Evolutionary conservation across 345 rosid species (phyloP).

Genomic region (Gossypium arboreum): DNA sequence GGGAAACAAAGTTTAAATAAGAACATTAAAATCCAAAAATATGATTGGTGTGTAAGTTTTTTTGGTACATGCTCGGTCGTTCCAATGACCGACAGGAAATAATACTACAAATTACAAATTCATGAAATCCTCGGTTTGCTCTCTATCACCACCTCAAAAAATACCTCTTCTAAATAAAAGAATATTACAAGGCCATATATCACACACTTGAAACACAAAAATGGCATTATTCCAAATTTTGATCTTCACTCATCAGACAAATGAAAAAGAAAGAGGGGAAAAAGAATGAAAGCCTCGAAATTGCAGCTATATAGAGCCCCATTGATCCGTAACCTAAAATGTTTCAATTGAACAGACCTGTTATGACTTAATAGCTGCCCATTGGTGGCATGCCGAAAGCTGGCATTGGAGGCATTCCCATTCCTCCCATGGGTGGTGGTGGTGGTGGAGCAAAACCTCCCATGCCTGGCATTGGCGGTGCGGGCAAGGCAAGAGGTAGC

Average conservation of each 20-base stretch:
- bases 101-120: conserved; percentile 24
- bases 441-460: conserved; percentile 11
- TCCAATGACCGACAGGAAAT: conserved; percentile 11
- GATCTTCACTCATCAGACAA: conserved; percentile 21
- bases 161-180: conserved; percentile 20
- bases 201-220: conserved; percentile 26
- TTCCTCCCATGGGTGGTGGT: conserved; percentile 44
- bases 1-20: not conserved
- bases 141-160: conserved; percentile 28
- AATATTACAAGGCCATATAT: conserved; percentile 38
- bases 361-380: conserved; percentile 44
- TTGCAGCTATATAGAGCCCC: conserved; percentile 11
- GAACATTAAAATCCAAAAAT: not conserved
- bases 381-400: conserved; percentile 68
- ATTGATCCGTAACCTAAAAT: not conserved
- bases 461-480: conserved; percentile 70
- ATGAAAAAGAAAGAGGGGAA: conserved; percentile 3
- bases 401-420: conserved; percentile 77
- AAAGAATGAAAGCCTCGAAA: conserved; percentile 15
- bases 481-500: conserved; percentile 71
- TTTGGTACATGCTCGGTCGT: conserved; percentile 10
- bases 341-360: not conserved
- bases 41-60: not conserved
- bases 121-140: conserved; percentile 35
- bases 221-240: conserved; percentile 26